Base-by-base conservation (phyloP, 768 basidiomycete species). In the Lepiota brunneoincarnata region DNA sequence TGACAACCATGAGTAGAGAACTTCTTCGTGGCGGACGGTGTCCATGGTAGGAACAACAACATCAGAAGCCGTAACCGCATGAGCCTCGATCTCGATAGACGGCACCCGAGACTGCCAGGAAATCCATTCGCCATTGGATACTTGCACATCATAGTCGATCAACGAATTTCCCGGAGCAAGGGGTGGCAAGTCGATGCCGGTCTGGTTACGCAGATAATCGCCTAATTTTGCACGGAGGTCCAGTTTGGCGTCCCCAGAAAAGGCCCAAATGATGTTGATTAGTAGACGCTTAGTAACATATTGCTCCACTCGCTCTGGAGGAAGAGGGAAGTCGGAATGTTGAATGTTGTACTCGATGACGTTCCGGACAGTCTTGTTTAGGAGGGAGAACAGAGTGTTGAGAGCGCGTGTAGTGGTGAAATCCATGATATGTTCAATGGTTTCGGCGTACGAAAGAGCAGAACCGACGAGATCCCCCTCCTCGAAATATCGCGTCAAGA, bases 381-480 rank as follows among this genome's bases (percentile, higher is more conserved):
- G 73, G 47, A 98, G 81, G 10, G 97, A 98, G 77, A 99, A 98
- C 17, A 99, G 81, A 0, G 97, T 98, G 63, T 91, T 93, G 52
- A 98, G 83, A 0, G 93, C 93, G 39, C 97, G 91, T 7, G 88
- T 92, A 31, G 72, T 68, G 1, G 96, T 97, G 74, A 98, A 98
- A 69, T 98, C 95, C 97, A 99, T 98, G 74, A 99, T 98, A 64
- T 99, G 97, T 61, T 93, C 90, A 42, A 93, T 86, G n/a, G 83
- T 79, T 45, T 83, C 84, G 0, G 94, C 93, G 61, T 86, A 92
- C 20, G 77, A 75, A 39, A 98, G 77, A 4, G 94, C 92, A 4
- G 81, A 75, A 58, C 80, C 79, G 54, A 98, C 89, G 4, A 99
- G 78, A 26, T 91, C 94, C 53, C 84, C 89, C 4, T 84, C 81